phyloP scores from a whole-genome alignment of 805 yeast genomes.

The Cyberlindnera suaveolens region DNA sequence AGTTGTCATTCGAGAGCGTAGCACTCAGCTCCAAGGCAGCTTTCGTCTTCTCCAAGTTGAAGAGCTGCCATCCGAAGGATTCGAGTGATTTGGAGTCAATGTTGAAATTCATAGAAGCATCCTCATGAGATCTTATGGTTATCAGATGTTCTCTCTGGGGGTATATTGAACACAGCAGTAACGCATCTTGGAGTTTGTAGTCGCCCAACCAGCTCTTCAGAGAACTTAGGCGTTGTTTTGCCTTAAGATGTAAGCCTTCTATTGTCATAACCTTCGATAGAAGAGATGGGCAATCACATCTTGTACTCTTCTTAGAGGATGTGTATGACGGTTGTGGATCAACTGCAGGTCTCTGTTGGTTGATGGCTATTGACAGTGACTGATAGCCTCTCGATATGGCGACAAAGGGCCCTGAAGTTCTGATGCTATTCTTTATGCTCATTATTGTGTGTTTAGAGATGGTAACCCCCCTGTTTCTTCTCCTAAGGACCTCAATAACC shows the following conservation, averaged over 20 bases:
- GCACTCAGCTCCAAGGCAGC: constrained; percentile 6
- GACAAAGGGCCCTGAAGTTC: no score
- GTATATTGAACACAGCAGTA: constrained; percentile 6
- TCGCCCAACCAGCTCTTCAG: constrained; percentile 1
- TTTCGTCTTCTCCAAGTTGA: constrained; percentile 7
- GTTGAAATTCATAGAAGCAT: neutral
- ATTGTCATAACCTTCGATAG: no score
- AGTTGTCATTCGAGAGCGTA: constrained; percentile 1
- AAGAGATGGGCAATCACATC: no score
- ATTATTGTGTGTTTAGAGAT: no score
- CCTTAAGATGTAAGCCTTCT: neutral
- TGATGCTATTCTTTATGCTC: no score
- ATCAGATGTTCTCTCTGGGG: constrained; percentile 6
- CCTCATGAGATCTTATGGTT: neutral
- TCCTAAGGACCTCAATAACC: no score
- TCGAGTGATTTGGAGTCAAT: constrained; percentile 4
- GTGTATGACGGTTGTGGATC: no score
- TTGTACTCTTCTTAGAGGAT: no score
- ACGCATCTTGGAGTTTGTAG: constrained; percentile 10
- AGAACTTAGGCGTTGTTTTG: neutral
- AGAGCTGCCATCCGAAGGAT: constrained; percentile 6
- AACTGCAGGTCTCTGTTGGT: neutral
- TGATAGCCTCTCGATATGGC: constrained; percentile 2
- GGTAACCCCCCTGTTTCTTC: no score
- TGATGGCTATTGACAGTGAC: constrained; percentile 5